Evolutionary conservation across 306 rosid genomes (phyloP), one percentile per base, ranked within the genome.

Genomic region (Malus orientalis): DNA sequence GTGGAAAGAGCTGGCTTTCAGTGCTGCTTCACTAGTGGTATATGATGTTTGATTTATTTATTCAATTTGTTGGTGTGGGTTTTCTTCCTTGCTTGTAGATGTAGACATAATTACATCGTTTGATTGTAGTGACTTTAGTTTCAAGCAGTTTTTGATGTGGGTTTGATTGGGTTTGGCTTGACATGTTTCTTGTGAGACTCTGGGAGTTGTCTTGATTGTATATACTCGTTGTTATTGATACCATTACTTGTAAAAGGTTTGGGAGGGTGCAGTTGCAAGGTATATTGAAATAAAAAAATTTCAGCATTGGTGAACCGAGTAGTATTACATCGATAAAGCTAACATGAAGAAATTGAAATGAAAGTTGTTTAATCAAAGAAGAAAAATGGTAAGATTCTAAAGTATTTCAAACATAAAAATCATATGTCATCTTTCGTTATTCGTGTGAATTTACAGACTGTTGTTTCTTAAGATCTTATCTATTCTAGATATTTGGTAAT

Each of bases 11-110:
- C 95, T 62, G 98, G 93, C 1, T 94, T 94, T 38, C 78, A 40
- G 4, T 89, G 54, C 81, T 94, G 97, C 93, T 86, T 94, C 57
- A 89, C 95, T 53, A 89, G 98, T 55, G 98, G 96, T 88, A 72
- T 73, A 69, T 80, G 6, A 15, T 80, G 67, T 40, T 22, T 15
- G 5, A 5, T 0, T 63, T 18, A 15, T 19, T 51, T 51, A 13
- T 51, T 13, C 16, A 13, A 11, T 27, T 55, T 12, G 4, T 30
- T 30, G 53, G n/a, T 54, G 25, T 54, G 75, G 64, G 65, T 20
- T 33, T 54, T 33, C 74, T 30, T 8, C 20, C 12, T 49, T 70
- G 42, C 15, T 47, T 47, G 30, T 5, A 45, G 33, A 60, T 36
- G 5, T 22, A 29, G 11, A 27, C 36, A 70, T 29, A 29, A 53